A percentile compares a stretch with the other conserved stretches of the same genome.
Conservation (phyloP, 306 rosid species). For the Cicer bijugum region DNA sequence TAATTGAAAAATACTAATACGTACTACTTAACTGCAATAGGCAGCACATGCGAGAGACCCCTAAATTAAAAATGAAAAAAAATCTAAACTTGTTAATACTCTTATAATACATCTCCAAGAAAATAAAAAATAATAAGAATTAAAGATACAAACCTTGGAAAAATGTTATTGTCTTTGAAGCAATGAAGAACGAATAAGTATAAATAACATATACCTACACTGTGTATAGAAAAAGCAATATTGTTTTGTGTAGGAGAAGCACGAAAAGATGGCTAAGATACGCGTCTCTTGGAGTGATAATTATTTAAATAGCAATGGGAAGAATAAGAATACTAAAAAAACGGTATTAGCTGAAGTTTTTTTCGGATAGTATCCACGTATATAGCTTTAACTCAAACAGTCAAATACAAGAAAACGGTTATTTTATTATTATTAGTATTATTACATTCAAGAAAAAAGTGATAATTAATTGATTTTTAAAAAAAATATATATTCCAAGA, state of each 20-base stretch:
- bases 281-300: constrained; percentile 43
- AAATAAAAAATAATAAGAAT: not conserved
- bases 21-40: not conserved
- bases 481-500: too few species aligned
- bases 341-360: too few species aligned
- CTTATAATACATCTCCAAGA: not conserved
- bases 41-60: not conserved
- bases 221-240: constrained; percentile 11
- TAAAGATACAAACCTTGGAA: constrained; percentile 48
- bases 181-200: constrained; percentile 48
- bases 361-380: too few species aligned
- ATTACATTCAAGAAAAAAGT: too few species aligned
- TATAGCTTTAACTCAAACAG: too few species aligned
- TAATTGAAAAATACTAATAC: not conserved
- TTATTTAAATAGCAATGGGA: constrained; percentile 65
- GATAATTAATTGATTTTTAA: too few species aligned
- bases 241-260: constrained; percentile 43
- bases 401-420: too few species aligned
- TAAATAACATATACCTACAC: constrained; percentile 47
- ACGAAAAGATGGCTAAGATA: constrained; percentile 64
- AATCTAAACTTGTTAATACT: not conserved
- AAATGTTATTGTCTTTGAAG: constrained; percentile 39
- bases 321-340: constrained; percentile 47
- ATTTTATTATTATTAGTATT: too few species aligned
- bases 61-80: not conserved